Evolutionary conservation across 164 flowering plant genomes (phyloP), one percentile per base, ranked within the genome.

Genomic region (Vitis riparia): DNA sequence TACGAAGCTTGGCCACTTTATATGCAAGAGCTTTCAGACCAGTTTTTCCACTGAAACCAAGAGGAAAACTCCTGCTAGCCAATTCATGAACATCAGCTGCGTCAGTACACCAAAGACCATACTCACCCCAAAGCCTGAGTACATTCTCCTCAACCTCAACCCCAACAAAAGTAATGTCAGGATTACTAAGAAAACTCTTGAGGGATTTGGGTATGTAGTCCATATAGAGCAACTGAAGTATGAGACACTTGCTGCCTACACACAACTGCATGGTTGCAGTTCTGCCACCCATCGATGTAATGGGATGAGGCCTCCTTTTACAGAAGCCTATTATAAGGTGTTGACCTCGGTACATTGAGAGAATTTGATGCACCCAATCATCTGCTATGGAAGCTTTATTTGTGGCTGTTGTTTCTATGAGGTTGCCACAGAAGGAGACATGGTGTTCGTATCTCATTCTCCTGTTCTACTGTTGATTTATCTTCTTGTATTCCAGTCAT

Each of bases 181-280:
- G 52, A 29, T 67, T 63, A 19, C 5, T n/a, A 8, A 78, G 55
- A 15, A 71, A 68, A 17, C 10, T 52, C 65, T 47, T 63, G 9
- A 78, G 11, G 16, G 62, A 30, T 4, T 62, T 30, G 11, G 75
- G 75, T 23, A 78, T 29, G 15, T 19, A 15, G 19, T 71, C 63
- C 58, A 78, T 68, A 73, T 78, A 59, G 51, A 68, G 44, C 1
- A 78, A 66, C 32, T 70, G 80, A 15, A 74, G 49, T 5, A 74
- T 66, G 47, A 77, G 73, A 29, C 76, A 73, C 51, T 69, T 77
- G 59, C 51, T 65, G 50, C 62, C 66, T 15, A 71, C 32, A 47
- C 77, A 74, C 15, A 78, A 69, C 48, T 78, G 77, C 12, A 78
- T 23, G 9, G 64, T 67, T 11, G 80, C 72, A 1, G 71, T 63